Evolutionary conservation across 352 stramenopile genomes (phyloP), one percentile per base, ranked within the genome.

Genomic region (Blastocystis sp.): DNA sequence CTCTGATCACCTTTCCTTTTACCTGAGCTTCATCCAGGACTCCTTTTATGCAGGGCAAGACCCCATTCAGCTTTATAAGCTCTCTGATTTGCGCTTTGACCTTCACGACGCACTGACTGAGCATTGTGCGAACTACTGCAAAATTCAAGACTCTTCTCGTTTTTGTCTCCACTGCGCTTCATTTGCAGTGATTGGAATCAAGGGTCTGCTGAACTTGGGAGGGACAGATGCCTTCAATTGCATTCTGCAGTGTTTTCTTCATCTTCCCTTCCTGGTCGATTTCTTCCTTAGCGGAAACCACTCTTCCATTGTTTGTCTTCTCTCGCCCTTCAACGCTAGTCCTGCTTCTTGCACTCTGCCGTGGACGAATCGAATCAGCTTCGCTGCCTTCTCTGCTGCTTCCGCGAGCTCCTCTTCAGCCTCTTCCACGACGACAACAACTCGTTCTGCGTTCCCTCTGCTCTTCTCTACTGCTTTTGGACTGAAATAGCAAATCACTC

Each of bases 161-260:
- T 53, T 41, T 74, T 5, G 65, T 4, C 21, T 2, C 7, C 43
- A 43, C 43, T 48, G 38, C 60, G 2, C 21, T 19, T 60, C 21
- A 77, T 71, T 28, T 52, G 64, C 52, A 77, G 66, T 77, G 2
- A 34, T 2, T 23, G 66, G 66, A 60, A 77, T 77, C 2, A 77
- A 77, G 34, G 66, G 66, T 40, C n/a, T 77, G 21, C 14, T 53
- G 43, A 56, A 77, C 34, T 60, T 77, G 38, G 38, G 41, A 41
- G 45, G 60, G 17, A 77, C 66, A 60, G 34, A 53, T 77, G 17
- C 41, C 43, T 19, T 77, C 3, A 77, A 77, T 34, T 53, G 66
- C 60, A 19, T 77, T 59, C 41, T 77, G 17, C 66, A 77, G 60
- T 43, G 53, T 19, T 77, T 77, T 41, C 52, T 77, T n/a, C 66